Base-by-base conservation (phyloP, 805 yeast species). In the Yamadazyma sp. region DNA sequence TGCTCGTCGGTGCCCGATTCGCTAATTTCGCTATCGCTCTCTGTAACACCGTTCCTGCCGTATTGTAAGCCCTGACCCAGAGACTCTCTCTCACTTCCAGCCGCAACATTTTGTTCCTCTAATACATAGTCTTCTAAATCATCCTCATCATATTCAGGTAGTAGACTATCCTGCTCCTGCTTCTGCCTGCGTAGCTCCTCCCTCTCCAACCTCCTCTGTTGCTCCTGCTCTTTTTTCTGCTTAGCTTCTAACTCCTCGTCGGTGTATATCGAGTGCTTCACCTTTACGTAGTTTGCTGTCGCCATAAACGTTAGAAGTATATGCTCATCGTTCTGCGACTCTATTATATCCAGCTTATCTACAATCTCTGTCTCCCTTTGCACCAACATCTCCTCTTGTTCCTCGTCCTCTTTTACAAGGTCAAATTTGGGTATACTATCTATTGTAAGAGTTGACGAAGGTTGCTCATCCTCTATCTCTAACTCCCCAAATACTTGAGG, bases 241-340 rank as follows among this genome's bases (percentile, higher is more conserved):
- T 22, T 2, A 11, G 9, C 38, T 12, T 36, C 37, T 14, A 41
- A 27, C 14, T 41, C 49, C 17, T 39, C 42, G 7, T 40, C 46
- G 8, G 38, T 37, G 19, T 15, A 37, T 35, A 33, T 33, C 20
- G 38, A 7, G 8, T 36, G 32, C n/a, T 24, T 21, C n/a, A 30
- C 27, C 14, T 33, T 16, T 16, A 29, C 39, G 10, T 32, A 20
- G 13, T 49, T 32, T 11, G 27, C 40, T 3, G 53, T 49, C 6
- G 44, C 32, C 21, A 52, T 38, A 23, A 39, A 38, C 3, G 54
- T 50, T 5, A 55, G 40, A 12, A 55, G 24, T 3, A 42, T 38
- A 38, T 52, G 55, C 37, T 55, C 57, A 20, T 55, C 41, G 9
- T 39, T 39, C 13, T 26, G 35, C 12, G 50, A 42, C 19, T 44